Evolutionary conservation across 257 asterid species (phyloP).

Genomic region (Scutellaria minor): DNA sequence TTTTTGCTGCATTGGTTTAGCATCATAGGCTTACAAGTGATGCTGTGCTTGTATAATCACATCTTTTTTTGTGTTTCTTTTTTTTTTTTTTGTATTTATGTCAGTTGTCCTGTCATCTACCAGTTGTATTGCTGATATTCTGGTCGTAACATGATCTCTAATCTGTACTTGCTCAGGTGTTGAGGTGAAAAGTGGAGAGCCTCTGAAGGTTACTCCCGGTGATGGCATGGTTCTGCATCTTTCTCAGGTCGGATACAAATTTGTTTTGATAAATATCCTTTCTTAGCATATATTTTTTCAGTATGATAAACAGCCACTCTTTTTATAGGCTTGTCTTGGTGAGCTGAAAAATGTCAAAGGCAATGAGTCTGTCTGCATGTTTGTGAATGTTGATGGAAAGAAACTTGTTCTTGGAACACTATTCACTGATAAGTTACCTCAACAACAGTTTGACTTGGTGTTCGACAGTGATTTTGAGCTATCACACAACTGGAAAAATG

Average conservation of each 20-base stretch:
- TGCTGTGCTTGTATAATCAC: not conserved
- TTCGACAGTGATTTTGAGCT: constrained; percentile 70
- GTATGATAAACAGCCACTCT: not conserved
- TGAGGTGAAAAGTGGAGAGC: constrained; percentile 70
- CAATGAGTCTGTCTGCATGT: constrained; percentile 54
- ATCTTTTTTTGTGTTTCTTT: not conserved
- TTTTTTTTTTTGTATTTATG: not conserved
- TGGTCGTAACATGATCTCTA: not conserved
- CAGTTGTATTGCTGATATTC: no score
- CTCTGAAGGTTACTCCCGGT: constrained; percentile 57
- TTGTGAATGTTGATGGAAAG: constrained; percentile 59
- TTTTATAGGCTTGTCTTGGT: constrained; percentile 72
- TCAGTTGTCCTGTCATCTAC: not conserved
- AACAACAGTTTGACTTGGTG: constrained; percentile 83
- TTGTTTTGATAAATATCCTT: not conserved
- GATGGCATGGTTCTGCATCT: constrained; percentile 71
- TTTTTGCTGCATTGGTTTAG: no score
- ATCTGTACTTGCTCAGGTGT: constrained; percentile 46
- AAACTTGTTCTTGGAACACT: constrained; percentile 85
- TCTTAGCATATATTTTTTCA: not conserved
- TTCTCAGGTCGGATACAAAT: constrained; percentile 61
- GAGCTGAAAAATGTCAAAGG: constrained; percentile 70
- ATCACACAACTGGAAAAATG: constrained; percentile 81
- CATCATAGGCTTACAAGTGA: no score
- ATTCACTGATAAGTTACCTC: constrained; percentile 74